phyloP scores from a whole-genome alignment of 495 filamentous ascomycete species.

The Penicillium coffeae region DNA sequence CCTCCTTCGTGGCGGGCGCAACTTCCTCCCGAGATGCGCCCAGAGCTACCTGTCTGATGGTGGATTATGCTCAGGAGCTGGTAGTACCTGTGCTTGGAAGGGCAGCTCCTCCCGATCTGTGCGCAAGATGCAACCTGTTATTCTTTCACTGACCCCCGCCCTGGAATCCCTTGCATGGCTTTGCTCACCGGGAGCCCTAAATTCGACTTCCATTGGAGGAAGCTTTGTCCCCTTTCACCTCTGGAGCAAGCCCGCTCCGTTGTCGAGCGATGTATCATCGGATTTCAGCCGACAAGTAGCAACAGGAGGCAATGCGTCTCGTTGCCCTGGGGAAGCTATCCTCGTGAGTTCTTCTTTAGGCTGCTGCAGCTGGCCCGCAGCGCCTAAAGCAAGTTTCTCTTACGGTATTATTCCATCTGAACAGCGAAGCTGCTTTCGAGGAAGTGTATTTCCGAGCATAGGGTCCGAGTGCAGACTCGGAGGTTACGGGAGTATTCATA shows the following conservation, averaged over 20 bases:
- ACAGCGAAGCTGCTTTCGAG: no score
- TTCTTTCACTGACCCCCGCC: neutral
- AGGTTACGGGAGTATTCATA: neutral
- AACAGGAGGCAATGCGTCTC: neutral
- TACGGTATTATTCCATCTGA: no score
- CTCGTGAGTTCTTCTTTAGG: neutral
- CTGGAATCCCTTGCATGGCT: slow-evolving; percentile 17
- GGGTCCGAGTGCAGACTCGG: neutral
- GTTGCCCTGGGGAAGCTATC: neutral
- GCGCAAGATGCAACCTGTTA: slow-evolving; percentile 4
- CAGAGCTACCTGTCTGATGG: no score
- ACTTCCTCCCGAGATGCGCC: no score
- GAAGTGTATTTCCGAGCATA: no score
- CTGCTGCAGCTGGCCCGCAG: neutral
- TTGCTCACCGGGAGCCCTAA: neutral
- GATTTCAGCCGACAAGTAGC: no score
- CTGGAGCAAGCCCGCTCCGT: neutral
- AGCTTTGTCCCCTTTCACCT: slow-evolving; percentile 1
- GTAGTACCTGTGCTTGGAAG: neutral
- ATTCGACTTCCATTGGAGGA: neutral
- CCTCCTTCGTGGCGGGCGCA: no score
- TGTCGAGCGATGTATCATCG: neutral
- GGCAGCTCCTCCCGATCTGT: slow-evolving; percentile 8
- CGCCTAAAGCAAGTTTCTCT: no score
- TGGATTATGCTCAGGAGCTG: slow-evolving; percentile 1